A percentile compares a stretch with the other conserved stretches of the same genome.
phyloP scores from a whole-genome alignment of 129 eudicot species.

The Chrysanthemum makinoi region DNA sequence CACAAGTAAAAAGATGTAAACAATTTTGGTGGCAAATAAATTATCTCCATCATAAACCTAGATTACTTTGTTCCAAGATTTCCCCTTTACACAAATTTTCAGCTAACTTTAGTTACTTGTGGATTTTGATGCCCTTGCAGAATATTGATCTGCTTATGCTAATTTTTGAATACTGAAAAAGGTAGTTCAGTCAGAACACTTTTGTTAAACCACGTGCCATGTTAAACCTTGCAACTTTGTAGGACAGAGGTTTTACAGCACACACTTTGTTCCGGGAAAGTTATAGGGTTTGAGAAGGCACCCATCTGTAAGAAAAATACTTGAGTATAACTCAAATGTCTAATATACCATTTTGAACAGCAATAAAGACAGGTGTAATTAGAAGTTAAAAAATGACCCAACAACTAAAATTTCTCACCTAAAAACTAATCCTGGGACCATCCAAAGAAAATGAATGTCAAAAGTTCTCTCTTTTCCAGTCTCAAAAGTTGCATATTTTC shows the following conservation, averaged over 20 bases:
- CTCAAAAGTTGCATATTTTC: too few species aligned
- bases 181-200: constrained; percentile 6
- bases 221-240: neutral
- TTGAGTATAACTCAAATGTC: neutral
- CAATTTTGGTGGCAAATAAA: too few species aligned
- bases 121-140: neutral
- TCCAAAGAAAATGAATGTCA: too few species aligned
- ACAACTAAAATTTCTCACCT: too few species aligned
- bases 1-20: too few species aligned
- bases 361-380: neutral
- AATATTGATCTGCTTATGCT: neutral
- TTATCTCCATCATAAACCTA: too few species aligned
- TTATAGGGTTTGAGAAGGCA: constrained; percentile 9
- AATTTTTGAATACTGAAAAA: neutral
- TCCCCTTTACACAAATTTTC: neutral
- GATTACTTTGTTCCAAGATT: too few species aligned
- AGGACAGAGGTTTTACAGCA: neutral
- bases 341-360: neutral
- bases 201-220: constrained; percentile 3
- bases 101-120: neutral
- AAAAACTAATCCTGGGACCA: too few species aligned
- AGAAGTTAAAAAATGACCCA: too few species aligned
- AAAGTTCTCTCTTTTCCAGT: too few species aligned
- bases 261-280: constrained; percentile 10
- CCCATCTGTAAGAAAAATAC: constrained; percentile 5